A percentile compares a stretch with the other conserved stretches of the same genome.
phyloP scores from a whole-genome alignment of 495 filamentous ascomycete genomes.

The Monascus purpureus region DNA sequence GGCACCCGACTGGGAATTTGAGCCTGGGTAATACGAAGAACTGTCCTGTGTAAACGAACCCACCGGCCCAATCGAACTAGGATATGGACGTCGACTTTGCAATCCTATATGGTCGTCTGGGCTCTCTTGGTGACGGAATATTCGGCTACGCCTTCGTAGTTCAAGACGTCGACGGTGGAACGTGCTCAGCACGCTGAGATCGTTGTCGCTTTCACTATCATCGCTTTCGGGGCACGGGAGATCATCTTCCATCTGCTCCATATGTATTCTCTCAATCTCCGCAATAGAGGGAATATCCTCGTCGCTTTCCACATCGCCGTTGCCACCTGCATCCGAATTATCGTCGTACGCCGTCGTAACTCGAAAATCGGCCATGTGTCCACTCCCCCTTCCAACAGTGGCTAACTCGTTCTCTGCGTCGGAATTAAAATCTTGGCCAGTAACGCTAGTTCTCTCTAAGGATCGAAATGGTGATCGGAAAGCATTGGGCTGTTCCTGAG shows the following conservation, averaged over 20 bases:
- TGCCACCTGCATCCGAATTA: conserved; percentile 16
- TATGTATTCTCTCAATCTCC: conserved; percentile 13
- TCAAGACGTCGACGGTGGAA: conserved; percentile 18
- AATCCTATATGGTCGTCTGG: conserved; percentile 5
- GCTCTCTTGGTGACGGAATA: conserved; percentile 12
- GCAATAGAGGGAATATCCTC: conserved; percentile 9
- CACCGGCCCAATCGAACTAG: conserved; percentile 14
- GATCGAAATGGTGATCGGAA: conserved; percentile 23
- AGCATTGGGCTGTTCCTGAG: conserved; percentile 26
- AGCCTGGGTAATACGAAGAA: not conserved
- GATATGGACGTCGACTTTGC: conserved; percentile 11
- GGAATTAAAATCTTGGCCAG: conserved; percentile 12
- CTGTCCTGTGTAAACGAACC: not conserved
- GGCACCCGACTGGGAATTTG: conserved; percentile 13
- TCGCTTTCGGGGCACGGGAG: conserved; percentile 35
- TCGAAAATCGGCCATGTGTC: conserved; percentile 25
- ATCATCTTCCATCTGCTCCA: conserved; percentile 18
- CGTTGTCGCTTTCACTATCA: conserved; percentile 34
- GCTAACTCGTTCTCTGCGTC: conserved; percentile 10
- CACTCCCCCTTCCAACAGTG: conserved; percentile 3
- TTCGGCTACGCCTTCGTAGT: conserved; percentile 11
- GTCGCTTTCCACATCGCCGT: conserved; percentile 19
- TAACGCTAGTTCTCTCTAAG: conserved; percentile 12
- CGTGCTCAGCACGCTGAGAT: conserved; percentile 8
- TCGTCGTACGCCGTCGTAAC: conserved; percentile 38